Conservation (phyloP, 2,329 filamentous ascomycete genomes). For the Herpotrichia juniperi region DNA sequence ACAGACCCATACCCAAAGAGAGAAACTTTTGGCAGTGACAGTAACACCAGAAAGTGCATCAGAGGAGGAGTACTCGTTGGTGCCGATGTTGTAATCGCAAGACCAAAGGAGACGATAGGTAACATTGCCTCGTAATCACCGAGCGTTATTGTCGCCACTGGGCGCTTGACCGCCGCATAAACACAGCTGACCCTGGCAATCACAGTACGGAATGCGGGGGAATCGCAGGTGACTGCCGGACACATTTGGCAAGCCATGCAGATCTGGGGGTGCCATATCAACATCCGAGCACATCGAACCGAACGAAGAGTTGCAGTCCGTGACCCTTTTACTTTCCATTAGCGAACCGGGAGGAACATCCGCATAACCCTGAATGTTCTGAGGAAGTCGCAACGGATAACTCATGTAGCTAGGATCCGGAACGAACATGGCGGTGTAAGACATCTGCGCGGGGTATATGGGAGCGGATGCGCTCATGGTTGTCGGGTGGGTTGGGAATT, state of each 20-base stretch:
- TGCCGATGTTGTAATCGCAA: background rate
- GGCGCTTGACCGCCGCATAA: background rate
- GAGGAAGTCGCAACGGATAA: background rate
- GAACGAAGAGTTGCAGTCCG: background rate
- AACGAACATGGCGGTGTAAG: background rate
- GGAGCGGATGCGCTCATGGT: background rate
- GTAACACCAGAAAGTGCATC: background rate
- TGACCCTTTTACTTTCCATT: background rate
- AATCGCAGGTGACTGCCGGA: background rate
- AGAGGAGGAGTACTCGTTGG: no score
- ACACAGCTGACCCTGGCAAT: background rate
- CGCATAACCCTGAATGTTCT: background rate
- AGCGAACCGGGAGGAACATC: background rate
- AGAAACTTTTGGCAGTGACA: background rate
- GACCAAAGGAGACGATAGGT: no score
- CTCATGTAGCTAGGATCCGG: background rate
- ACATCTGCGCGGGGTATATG: background rate
- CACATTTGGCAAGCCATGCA: background rate
- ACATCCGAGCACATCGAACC: background rate
- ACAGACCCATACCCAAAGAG: background rate
- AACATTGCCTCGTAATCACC: no score
- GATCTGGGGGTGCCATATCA: background rate
- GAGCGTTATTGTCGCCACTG: background rate
- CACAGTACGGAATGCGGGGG: background rate
- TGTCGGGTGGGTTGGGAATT: background rate